Base-by-base conservation (phyloP, 441 rosid species). In the Raphanus hybrid region DNA sequence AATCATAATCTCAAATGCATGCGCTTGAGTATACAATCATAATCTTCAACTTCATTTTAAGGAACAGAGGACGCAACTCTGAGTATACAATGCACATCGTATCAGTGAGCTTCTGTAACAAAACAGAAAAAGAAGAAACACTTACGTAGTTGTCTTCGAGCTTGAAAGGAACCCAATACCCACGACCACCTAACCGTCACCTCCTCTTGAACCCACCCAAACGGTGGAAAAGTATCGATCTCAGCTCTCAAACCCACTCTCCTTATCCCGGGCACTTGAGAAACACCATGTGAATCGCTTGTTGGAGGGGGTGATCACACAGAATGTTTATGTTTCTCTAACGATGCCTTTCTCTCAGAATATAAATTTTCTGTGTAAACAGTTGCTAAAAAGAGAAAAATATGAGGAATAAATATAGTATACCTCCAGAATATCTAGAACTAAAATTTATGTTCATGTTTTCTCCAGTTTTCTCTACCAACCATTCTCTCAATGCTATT, bases 171-270 rank as follows among this genome's bases (percentile, higher is more conserved):
- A 84, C 81, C 97, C 99, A 92, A 5, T 88, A 82, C 14, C 93
- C 97, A 73, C 90, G 87, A 64, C 97, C 95, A 26, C 97, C 97
- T 66, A 94, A 94, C 26, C 90, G 86, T 91, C 67, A 94, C 97
- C 0, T 97, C 99, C 81, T 94, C 99, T 80, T 90, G 88, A 71
- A 94, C 97, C 0, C 97, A 94, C 5, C 90, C 94, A 34, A 92
- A 94, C 0, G 97, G 99, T 2, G 91, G 94, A 45, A 97, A 92
- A 5, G 96, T 94, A 45, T 94, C 99, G 18, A 92, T 91, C 83
- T 92, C 99, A 8, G 93, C 99, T 81, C 97, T 86, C 77, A 81
- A 75, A 8, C 82, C 78, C 0, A 80, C 73, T 78, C 84, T 88
- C 84, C 88, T 87, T 2, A 89, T 88, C 14, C 91, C 92, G 3